A percentile compares a stretch with the other conserved stretches of the same genome.
Evolutionary conservation across 768 basidiomycete genomes (phyloP).

Genomic region (Thelephora ganbajun): DNA sequence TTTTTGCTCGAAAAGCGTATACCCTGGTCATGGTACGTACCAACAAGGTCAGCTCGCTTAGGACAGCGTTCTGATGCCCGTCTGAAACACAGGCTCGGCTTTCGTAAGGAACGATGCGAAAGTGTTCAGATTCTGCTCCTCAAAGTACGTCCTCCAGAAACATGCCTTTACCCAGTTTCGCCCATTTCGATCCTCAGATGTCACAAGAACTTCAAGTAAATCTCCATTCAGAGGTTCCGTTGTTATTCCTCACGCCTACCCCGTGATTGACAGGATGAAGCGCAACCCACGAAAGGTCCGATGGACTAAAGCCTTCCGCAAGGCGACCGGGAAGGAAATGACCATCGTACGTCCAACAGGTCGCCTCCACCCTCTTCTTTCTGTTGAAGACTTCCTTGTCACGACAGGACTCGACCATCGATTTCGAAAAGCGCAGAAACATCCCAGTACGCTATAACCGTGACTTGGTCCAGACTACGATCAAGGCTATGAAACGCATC

Average conservation of each 20-base stretch:
- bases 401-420: constrained; percentile 86
- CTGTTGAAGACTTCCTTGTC: neutral
- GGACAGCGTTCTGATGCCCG: neutral
- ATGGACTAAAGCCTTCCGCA: constrained; percentile 99
- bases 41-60: neutral
- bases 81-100: constrained; percentile 46
- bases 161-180: neutral
- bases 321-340: constrained; percentile 99
- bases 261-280: constrained; percentile 64
- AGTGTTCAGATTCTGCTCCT: constrained; percentile 94
- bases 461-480: constrained; percentile 80
- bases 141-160: constrained; percentile 49
- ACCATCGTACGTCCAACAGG: constrained; percentile 58
- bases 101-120: constrained; percentile 98
- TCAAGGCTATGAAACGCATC: constrained; percentile 93
- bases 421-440: constrained; percentile 98
- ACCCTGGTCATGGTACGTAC: constrained; percentile 81
- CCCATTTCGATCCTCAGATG: constrained; percentile 39
- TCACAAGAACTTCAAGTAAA: constrained; percentile 98
- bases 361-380: neutral
- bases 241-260: neutral
- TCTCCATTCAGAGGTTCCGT: neutral
- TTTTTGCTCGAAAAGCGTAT: constrained; percentile 93
- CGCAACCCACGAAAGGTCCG: constrained; percentile 96
- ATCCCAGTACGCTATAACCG: constrained; percentile 95